Base-by-base conservation (phyloP, 106 monocot genomes). In the Ottelia alismoides region DNA sequence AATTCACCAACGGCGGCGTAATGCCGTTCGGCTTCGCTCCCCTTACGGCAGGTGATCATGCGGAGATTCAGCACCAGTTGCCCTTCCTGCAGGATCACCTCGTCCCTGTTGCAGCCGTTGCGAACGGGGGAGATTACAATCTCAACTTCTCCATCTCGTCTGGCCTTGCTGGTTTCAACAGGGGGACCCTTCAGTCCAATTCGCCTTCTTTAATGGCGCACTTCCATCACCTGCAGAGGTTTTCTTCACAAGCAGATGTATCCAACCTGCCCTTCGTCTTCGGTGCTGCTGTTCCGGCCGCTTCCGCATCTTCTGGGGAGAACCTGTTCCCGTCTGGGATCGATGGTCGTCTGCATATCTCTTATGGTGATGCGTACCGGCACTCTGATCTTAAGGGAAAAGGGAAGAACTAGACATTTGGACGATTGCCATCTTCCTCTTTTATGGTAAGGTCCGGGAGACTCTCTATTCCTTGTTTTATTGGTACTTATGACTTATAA, bases 131-230 rank as follows among this genome's bases (percentile, higher is more conserved):
- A 53, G 79, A 76, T 47, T 79, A 87, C 57, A 72, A 72, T 58
- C 74, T 85, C 40, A 89, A 98, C 61, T 85, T 98, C 61, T 79
- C 89, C 18, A 90, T 85, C 49, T 85, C 94, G 28, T 73, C 96
- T 27, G 76, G 75, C 47, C 47, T 85, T 68, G 68, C 83, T 46
- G 89, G 96, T 72, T 75, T 82, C 69, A 74, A 74, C 55, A 81
- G 98, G 98, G 98, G 98, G 90, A 86, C 98, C 98, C 98, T 99
- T 99, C 98, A 99, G 98, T 99, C 98, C 98, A 99, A 99, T 91
- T 80, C 85, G 48, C 52, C 75, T 57, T 35, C 78, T 51, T 74
- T 75, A 40, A 40, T 71, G 60, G 53, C 67, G 50, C 72, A 73
- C 52, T 72, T 80, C 49, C 80, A 96, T 50, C 70, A 72, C 55